phyloP scores from a whole-genome alignment of 257 asterid species.

The Paraleonurus japonicus region DNA sequence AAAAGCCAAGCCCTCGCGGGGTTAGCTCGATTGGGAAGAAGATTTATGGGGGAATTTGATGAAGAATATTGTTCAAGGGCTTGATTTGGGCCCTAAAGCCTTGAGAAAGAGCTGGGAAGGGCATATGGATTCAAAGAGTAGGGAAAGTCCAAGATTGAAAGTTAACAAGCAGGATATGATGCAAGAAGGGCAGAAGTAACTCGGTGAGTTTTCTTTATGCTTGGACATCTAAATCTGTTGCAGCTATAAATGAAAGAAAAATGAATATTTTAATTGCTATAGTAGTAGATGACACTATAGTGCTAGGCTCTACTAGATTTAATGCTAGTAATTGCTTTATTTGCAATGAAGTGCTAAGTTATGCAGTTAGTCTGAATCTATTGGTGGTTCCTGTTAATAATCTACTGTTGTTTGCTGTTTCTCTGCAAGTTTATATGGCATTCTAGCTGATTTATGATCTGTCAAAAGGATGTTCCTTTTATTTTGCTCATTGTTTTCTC shows the following conservation, averaged over 20 bases:
- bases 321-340: neutral
- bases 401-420: slow-evolving; percentile 2
- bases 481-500: slow-evolving; percentile 18
- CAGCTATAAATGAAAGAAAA: neutral
- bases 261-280: neutral
- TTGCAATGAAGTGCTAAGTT: neutral
- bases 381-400: neutral
- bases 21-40: slow-evolving; percentile 47
- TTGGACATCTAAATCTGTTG: neutral
- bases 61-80: slow-evolving; percentile 66
- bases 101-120: slow-evolving; percentile 99
- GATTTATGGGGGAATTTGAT: slow-evolving; percentile 41
- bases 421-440: slow-evolving; percentile 3
- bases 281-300: neutral
- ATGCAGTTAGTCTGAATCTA: neutral
- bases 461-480: slow-evolving; percentile 6
- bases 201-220: slow-evolving; percentile 56
- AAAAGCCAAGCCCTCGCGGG: slow-evolving; percentile 54
- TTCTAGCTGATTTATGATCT: slow-evolving; percentile 10
- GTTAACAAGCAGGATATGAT: slow-evolving; percentile 54
- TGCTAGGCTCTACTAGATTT: neutral
- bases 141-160: slow-evolving; percentile 85
- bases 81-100: slow-evolving; percentile 85
- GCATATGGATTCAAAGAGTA: slow-evolving; percentile 66
- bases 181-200: slow-evolving; percentile 62